These are phyloP conservation scores for Chaetoscypha palmicola DNA, from an alignment of 2,329 filamentous ascomycete species.

Conservation along the genomic window DNA sequence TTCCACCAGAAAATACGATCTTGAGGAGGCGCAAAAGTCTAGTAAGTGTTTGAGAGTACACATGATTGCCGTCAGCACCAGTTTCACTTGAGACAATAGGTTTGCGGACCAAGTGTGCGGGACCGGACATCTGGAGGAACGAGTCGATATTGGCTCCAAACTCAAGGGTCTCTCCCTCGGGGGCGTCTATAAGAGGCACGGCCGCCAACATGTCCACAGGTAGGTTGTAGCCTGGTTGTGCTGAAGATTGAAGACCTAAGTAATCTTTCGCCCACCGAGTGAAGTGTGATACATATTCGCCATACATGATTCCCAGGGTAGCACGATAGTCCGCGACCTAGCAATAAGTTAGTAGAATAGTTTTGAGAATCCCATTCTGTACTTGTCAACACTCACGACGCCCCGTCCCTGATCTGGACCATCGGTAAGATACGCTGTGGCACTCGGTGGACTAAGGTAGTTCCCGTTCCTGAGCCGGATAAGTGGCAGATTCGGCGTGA, in stretches of 20 bases:
- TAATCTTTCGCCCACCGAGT: constrained; percentile 29
- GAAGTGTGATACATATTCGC: constrained; percentile 29
- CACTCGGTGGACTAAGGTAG: no score
- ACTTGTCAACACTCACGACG: no score
- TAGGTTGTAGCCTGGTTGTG: constrained; percentile 36
- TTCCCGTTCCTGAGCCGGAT: constrained; percentile 20
- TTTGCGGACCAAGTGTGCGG: constrained; percentile 34
- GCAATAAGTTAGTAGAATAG: no score
- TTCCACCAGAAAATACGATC: constrained; percentile 34
- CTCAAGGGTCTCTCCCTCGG: constrained; percentile 36
- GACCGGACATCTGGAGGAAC: constrained; percentile 36
- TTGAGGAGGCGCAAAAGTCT: constrained; percentile 33
- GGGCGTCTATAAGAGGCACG: constrained; percentile 34
- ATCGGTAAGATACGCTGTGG: constrained; percentile 4
- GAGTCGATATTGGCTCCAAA: constrained; percentile 33
- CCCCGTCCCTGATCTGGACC: constrained; percentile 8
- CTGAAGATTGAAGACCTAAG: constrained; percentile 33
- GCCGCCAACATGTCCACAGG: constrained; percentile 37
- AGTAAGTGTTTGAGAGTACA: constrained; percentile 26
- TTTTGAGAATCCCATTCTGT: no score
- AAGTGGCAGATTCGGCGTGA: constrained; percentile 32
- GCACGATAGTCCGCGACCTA: constrained; percentile 14
- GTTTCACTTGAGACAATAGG: constrained; percentile 36
- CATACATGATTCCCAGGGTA: constrained; percentile 5
- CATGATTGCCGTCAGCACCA: constrained; percentile 26